Evolutionary conservation across 768 basidiomycete species (phyloP), one percentile per base, ranked within the genome.

Genomic region (Tephrocybe sp.): DNA sequence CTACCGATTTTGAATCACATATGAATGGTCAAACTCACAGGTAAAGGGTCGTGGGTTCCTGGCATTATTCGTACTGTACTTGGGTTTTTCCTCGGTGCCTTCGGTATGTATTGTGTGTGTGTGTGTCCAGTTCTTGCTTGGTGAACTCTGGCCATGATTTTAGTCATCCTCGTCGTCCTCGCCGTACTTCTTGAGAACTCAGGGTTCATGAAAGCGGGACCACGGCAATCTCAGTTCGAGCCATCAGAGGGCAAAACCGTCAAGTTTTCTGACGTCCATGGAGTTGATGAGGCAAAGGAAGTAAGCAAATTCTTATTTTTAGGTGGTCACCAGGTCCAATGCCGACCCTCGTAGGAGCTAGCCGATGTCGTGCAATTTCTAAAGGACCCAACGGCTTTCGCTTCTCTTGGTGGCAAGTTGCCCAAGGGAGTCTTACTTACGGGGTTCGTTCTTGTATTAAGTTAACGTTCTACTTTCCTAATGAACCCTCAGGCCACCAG

Each of bases 261-360:
- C 68, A 94, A 82, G 61, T 98, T 99, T 64, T 85, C 82, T 56
- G 97, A 99, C 68, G 94, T 99, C 4, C 95, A 98, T 58, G 97
- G 97, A 25, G 89, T 96, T 23, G 97, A 98, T 59, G 97, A 99
- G 69, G 97, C 90, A 30, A 98, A 98, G 70, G 84, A 88, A 64
- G 94, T 88, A 45, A 36, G 77, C 67, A n/a, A 24, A 10, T 52
- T 42, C 14, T 23, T 40, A n/a, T 14, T 43, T 11, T 51, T 1
- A 36, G n/a, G 33, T 30, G 42, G 30, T 26, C 21, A 32, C 49
- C 26, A 12, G 15, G n/a, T 36, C 24, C 26, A 46, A 36, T 51
- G 53, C 61, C 36, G 20, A 60, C 45, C 18, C 12, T 45, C 41
- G 47, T 59, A 93, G 88, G 94, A 95, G 77, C 77, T 98, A 26